Base-by-base conservation (phyloP, 352 stramenopile genomes). In the Elongisporangium prolatum region DNA sequence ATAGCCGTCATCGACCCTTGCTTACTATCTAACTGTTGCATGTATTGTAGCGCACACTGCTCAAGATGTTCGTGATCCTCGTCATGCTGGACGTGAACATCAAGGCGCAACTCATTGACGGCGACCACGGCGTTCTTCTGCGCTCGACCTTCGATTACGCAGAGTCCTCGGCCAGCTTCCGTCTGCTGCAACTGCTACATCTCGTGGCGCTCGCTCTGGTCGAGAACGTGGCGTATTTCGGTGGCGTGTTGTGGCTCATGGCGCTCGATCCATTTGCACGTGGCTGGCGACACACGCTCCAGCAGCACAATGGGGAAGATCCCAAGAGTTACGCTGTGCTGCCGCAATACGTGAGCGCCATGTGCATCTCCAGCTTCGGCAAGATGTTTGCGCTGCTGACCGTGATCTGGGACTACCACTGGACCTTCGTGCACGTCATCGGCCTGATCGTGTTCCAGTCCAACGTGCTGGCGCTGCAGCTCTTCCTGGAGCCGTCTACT, bases 51-150 rank as follows among this genome's bases (percentile, higher is more conserved):
- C 63, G 72, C 13, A 82, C 80, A 51, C 68, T 86, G n/a, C 59
- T 89, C 48, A 89, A 89, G 71, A 74, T 91, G 20, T 89, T 90
- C 48, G 59, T 81, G 57, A 83, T 90, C 60, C 65, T 93, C 21
- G 79, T 88, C 28, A 88, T 93, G 80, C 70, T 93, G 28, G 84
- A 93, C 66, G 88, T 89, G 80, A 93, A 93, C 59, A 75, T 88
- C 59, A 93, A 93, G 68, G 84, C 84, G 20, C 91, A 91, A 60
- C 70, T 93, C 28, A 72, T 91, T 38, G 84, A 93, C 67, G 68
- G 77, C 21, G 64, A 77, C 24, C 71, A 74, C 10, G 84, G 84
- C 17, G 77, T 93, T 20, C 69, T 66, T 24, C 86, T 88, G 59
- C 67, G 63, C 18, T 71, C 70, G 24, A 71, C 81, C 52, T 89